These are phyloP conservation scores for Obba rivulosa DNA, from an alignment of 768 basidiomycete genomes.

Conservation along the genomic window DNA sequence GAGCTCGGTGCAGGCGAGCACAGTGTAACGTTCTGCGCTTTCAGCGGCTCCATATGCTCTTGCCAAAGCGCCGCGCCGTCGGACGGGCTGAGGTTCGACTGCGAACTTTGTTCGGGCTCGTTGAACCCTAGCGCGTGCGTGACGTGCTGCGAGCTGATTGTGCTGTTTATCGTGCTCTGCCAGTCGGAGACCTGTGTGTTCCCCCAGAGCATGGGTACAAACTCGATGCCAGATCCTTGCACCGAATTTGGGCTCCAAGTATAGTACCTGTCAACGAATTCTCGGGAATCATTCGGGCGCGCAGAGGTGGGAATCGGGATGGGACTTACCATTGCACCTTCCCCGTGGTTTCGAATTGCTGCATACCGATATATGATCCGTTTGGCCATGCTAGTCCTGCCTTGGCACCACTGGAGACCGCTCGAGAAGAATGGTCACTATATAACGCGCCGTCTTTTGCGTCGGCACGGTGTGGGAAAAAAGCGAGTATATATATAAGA, in stretches of 20 bases:
- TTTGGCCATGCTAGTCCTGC: constrained; percentile 49
- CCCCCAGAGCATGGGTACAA: constrained; percentile 57
- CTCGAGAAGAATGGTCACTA: not conserved
- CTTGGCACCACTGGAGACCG: constrained; percentile 32
- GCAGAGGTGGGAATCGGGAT: not conserved
- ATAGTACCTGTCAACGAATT: constrained; percentile 38
- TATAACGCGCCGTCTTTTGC: not conserved
- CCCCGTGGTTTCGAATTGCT: constrained; percentile 37
- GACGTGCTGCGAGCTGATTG: constrained; percentile 31
- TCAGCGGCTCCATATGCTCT: constrained; percentile 46
- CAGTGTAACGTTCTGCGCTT: constrained; percentile 37
- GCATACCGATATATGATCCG: constrained; percentile 34
- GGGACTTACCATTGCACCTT: constrained; percentile 45
- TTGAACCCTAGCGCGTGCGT: constrained; percentile 49
- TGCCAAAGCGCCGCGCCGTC: constrained; percentile 49
- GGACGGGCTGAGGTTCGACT: constrained; percentile 45
- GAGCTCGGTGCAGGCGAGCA: constrained; percentile 52
- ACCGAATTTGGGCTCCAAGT: constrained; percentile 38
- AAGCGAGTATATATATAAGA: constrained; percentile 3
- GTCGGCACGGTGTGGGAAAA: constrained; percentile 5
- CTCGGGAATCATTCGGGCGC: not conserved
- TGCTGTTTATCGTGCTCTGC: constrained; percentile 34
- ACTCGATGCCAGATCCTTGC: constrained; percentile 40
- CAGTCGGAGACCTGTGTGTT: constrained; percentile 32
- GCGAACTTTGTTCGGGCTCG: constrained; percentile 41